Evolutionary conservation across 192 early-diverging fungal species (phyloP).

Genomic region (Kappamyces sp.): DNA sequence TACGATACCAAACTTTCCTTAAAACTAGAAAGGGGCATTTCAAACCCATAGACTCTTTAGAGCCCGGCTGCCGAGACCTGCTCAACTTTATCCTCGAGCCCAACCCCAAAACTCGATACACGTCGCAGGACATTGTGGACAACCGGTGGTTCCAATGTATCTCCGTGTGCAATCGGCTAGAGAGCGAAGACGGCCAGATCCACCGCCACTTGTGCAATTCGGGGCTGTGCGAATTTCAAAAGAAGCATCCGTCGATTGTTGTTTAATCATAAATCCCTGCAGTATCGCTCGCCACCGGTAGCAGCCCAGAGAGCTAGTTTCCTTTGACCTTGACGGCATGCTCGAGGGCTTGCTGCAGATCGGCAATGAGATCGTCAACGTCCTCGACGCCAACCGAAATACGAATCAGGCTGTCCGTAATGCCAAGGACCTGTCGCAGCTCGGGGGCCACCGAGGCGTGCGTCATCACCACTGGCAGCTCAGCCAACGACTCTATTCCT

Average conservation of each 20-base stretch:
- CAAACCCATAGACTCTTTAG: constrained; percentile 12
- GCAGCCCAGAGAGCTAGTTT: constrained; percentile 2
- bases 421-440: constrained; percentile 74
- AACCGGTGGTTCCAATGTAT: constrained; percentile 20
- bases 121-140: constrained; percentile 5
- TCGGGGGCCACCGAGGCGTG: constrained; percentile 86
- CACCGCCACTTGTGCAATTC: constrained; percentile 12
- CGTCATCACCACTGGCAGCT: constrained; percentile 94
- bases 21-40: constrained; percentile 11
- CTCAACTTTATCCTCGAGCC: constrained; percentile 19
- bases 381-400: constrained; percentile 93
- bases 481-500: constrained; percentile 90
- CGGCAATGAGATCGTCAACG: constrained; percentile 74
- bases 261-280: too few species aligned
- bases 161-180: constrained; percentile 12
- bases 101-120: constrained; percentile 14
- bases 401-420: constrained; percentile 89
- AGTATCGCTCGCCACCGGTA: not conserved
- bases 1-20: constrained; percentile 14
- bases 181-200: constrained; percentile 1
- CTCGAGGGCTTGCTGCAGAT: constrained; percentile 65
- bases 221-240: not conserved
- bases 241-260: not conserved
- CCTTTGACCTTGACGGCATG: constrained; percentile 20
- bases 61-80: constrained; percentile 11